Conservation (phyloP, 495 filamentous ascomycete genomes). For the Neurospora sublineolata region DNA sequence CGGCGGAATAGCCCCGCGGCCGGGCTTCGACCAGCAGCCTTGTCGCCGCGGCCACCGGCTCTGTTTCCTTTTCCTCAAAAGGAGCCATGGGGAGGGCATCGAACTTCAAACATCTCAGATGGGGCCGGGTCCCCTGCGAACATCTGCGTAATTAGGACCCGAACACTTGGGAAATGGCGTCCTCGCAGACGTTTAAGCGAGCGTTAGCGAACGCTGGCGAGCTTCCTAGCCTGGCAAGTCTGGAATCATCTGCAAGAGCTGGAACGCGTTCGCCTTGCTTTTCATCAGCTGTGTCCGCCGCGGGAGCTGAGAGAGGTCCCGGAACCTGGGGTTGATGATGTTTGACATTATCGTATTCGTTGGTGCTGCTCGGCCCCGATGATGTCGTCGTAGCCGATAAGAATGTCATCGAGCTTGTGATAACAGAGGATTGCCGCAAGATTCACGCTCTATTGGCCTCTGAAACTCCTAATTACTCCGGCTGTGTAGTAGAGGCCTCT, state of each 20-base stretch:
- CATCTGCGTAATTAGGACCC: neutral
- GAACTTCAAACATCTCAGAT: neutral
- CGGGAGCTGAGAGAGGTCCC: neutral
- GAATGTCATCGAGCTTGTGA: neutral
- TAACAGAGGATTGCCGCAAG: neutral
- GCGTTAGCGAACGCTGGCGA: neutral
- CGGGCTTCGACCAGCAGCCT: neutral
- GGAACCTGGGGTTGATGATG: neutral
- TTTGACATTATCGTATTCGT: neutral
- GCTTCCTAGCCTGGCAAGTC: neutral
- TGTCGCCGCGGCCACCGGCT: neutral
- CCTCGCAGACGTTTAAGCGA: neutral
- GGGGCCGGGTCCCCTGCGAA: neutral
- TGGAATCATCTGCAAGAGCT: neutral
- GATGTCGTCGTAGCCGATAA: neutral
- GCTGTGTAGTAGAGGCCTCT: neutral
- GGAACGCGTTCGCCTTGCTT: neutral
- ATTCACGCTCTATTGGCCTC: neutral
- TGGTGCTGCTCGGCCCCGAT: neutral
- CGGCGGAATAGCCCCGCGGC: neutral
- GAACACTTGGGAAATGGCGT: neutral
- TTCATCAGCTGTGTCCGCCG: neutral
- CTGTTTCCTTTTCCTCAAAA: neutral
- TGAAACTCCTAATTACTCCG: neutral
- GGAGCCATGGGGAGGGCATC: neutral